Conservation (phyloP, 148 eudicot species). For the Cornus kousa region DNA sequence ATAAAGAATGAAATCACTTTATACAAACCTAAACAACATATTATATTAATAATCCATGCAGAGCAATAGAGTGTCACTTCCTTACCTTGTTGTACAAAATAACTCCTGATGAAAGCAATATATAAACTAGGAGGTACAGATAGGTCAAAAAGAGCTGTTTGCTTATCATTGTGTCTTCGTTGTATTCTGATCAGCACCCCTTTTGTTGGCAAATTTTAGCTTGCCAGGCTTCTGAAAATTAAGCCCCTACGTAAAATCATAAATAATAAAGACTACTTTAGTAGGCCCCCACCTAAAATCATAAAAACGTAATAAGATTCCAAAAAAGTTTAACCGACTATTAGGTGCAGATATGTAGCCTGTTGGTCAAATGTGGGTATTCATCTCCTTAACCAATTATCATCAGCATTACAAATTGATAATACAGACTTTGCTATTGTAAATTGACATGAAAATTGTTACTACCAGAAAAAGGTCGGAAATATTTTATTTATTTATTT, state of each 20-base stretch:
- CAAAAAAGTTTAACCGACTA: neutral
- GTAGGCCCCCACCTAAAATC: neutral
- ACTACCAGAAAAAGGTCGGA: neutral
- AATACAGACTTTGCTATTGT: neutral
- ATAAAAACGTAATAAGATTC: neutral
- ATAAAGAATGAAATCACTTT: neutral
- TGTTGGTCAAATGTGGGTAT: neutral
- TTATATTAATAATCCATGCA: no score
- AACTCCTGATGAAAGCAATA: constrained; percentile 84
- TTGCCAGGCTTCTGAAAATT: constrained; percentile 8
- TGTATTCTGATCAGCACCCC: neutral
- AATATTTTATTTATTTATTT: neutral
- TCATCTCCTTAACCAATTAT: neutral
- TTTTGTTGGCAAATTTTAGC: neutral
- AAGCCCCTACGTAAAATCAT: neutral
- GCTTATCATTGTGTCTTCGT: constrained; percentile 12
- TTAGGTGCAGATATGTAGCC: neutral
- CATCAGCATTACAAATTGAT: constrained; percentile 9
- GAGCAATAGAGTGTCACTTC: neutral
- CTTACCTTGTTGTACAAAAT: constrained; percentile 86
- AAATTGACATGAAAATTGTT: neutral
- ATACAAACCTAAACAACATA: neutral
- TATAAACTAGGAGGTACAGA: constrained; percentile 72
- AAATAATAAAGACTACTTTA: neutral
- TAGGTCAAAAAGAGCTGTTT: constrained; percentile 30